Percentiles rank a stretch among this genome's conserved stretches.
phyloP scores from a whole-genome alignment of 2,329 filamentous ascomycete genomes.

The Cladophialophora carrionii region DNA sequence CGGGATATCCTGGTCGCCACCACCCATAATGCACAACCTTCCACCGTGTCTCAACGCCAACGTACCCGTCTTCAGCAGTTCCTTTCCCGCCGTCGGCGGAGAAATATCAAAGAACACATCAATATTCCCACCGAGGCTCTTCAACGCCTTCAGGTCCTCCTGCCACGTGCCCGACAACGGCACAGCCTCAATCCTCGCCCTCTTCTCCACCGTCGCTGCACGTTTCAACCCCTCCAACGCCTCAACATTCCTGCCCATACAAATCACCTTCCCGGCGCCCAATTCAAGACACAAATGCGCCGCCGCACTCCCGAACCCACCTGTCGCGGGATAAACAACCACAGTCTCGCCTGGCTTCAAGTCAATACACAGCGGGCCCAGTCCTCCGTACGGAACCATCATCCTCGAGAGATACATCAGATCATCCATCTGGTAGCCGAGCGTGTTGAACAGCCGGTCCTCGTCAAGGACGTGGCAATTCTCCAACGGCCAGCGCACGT shows the following conservation, averaged over 20 bases:
- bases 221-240: constrained; percentile 19
- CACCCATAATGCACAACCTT: constrained; percentile 37
- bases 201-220: constrained; percentile 5
- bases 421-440: constrained; percentile 50
- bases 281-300: constrained; percentile 54
- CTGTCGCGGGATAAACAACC: constrained; percentile 56
- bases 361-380: constrained; percentile 44
- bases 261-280: constrained; percentile 55
- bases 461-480: constrained; percentile 45
- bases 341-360: constrained; percentile 53
- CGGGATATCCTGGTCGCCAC: constrained; percentile 30
- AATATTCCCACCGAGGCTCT: constrained; percentile 41
- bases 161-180: constrained; percentile 49
- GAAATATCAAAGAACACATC: constrained; percentile 57
- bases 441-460: constrained; percentile 18
- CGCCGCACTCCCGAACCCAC: constrained; percentile 53
- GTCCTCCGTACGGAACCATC: constrained; percentile 50
- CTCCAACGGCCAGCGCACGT: constrained; percentile 46
- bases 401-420: constrained; percentile 45
- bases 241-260: constrained; percentile 50
- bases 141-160: constrained; percentile 45
- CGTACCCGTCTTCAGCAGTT: constrained; percentile 47
- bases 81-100: constrained; percentile 46
- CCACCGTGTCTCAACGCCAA: constrained; percentile 39
- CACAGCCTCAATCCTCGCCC: constrained; percentile 45